Percentiles rank a stretch among this genome's conserved stretches.
These are phyloP conservation scores for Osmozyma mogii DNA, from an alignment of 805 yeast species.

Conservation along the genomic window DNA sequence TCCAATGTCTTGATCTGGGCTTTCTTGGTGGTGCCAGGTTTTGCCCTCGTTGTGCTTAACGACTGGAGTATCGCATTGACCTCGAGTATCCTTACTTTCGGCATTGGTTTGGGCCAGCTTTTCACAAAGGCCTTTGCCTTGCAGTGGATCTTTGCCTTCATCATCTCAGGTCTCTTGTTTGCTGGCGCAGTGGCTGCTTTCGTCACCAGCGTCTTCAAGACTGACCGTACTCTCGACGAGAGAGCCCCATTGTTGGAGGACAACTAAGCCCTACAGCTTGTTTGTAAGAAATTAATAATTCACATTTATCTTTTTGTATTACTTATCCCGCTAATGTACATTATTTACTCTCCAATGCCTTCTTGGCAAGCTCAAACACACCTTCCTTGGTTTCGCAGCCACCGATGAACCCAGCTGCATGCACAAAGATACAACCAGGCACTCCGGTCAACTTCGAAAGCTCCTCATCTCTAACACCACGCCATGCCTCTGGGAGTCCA, in stretches of 20 bases:
- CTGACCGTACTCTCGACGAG: not conserved
- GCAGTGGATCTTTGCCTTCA: slow-evolving; percentile 80
- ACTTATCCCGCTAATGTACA: too few species aligned
- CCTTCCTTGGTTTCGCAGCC: slow-evolving; percentile 80
- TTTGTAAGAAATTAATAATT: too few species aligned
- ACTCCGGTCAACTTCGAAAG: slow-evolving; percentile 71
- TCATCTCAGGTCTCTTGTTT: slow-evolving; percentile 52
- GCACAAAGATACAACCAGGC: slow-evolving; percentile 82
- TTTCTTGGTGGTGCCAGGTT: slow-evolving; percentile 56
- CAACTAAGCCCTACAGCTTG: too few species aligned
- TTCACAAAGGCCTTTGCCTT: slow-evolving; percentile 62
- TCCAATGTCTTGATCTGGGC: slow-evolving; percentile 77
- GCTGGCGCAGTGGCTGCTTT: slow-evolving; percentile 42
- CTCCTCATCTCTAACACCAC: slow-evolving; percentile 91
- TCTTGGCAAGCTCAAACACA: slow-evolving; percentile 64
- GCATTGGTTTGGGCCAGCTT: slow-evolving; percentile 64
- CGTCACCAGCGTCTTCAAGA: slow-evolving; percentile 23
- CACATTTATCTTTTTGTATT: too few species aligned
- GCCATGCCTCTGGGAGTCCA: slow-evolving; percentile 84
- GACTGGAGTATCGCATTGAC: slow-evolving; percentile 69
- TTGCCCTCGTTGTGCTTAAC: slow-evolving; percentile 48
- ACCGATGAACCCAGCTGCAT: slow-evolving; percentile 96
- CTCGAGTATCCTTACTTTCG: slow-evolving; percentile 50
- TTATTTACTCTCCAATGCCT: slow-evolving; percentile 14
- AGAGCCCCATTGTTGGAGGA: not conserved